Conservation (phyloP, 768 basidiomycete genomes). For the Collybia mongolica region DNA sequence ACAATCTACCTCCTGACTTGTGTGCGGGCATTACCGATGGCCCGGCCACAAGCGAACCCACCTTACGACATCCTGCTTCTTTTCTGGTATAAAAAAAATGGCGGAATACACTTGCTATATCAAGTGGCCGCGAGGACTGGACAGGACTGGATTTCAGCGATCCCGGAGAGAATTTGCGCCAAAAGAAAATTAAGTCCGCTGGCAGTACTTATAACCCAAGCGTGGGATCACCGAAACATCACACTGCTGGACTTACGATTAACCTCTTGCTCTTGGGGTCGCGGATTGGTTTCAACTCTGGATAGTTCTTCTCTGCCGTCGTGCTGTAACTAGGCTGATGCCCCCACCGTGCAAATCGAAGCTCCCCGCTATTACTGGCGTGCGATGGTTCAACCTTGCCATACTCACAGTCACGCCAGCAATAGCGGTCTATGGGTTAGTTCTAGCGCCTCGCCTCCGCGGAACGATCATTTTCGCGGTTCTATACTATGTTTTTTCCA, state of each 20-base stretch:
- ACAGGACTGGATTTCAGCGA: slow-evolving; percentile 7
- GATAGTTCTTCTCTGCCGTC: not conserved
- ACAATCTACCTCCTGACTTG: not conserved
- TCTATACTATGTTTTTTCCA: slow-evolving; percentile 83
- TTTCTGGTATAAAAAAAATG: slow-evolving; percentile 6
- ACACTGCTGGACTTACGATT: not conserved
- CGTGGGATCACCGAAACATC: slow-evolving; percentile 1
- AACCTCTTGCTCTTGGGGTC: not conserved
- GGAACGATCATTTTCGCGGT: slow-evolving; percentile 62
- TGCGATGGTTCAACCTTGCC: slow-evolving; percentile 78
- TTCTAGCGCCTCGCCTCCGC: slow-evolving; percentile 39
- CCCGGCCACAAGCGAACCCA: slow-evolving; percentile 8
- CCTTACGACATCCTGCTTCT: slow-evolving; percentile 2
- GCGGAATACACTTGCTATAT: slow-evolving; percentile 12
- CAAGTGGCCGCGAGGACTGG: slow-evolving; percentile 8
- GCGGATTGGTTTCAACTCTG: not conserved
- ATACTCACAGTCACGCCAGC: slow-evolving; percentile 71
- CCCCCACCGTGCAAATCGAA: slow-evolving; percentile 15
- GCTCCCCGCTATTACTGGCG: slow-evolving; percentile 51
- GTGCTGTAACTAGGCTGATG: slow-evolving; percentile 4
- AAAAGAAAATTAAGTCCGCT: slow-evolving; percentile 18
- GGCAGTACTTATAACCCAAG: slow-evolving; percentile 5
- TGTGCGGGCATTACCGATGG: not conserved
- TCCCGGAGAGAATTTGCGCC: slow-evolving; percentile 17
- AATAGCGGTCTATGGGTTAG: slow-evolving; percentile 68